A percentile compares a stretch with the other conserved stretches of the same genome.
Evolutionary conservation across 2,329 filamentous ascomycete genomes (phyloP).

Genomic region (Aspergillus neotritici): DNA sequence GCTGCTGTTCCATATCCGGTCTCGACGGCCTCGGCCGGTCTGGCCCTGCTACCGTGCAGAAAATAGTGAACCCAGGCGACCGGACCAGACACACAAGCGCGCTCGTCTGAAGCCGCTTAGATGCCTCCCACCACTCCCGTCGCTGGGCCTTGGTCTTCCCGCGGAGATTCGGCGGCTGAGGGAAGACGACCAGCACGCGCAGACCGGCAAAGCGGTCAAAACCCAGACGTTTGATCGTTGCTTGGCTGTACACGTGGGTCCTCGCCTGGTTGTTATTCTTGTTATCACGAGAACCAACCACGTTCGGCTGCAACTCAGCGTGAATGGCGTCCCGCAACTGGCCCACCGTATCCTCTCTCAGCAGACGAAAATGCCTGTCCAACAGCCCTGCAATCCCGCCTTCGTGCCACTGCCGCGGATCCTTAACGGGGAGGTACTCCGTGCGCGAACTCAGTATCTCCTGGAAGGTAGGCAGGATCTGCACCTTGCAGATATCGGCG

Average conservation of each 20-base stretch:
- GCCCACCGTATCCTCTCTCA: slow-evolving; percentile 33
- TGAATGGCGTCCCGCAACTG: slow-evolving; percentile 29
- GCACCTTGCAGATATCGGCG: slow-evolving; percentile 27
- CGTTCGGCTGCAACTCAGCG: not conserved
- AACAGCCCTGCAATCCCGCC: slow-evolving; percentile 23
- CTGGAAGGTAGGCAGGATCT: slow-evolving; percentile 32
- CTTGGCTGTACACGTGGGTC: slow-evolving; percentile 10
- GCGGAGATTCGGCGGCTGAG: slow-evolving; percentile 18
- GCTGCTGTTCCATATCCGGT: slow-evolving; percentile 2
- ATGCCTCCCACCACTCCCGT: slow-evolving; percentile 26
- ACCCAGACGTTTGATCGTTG: slow-evolving; percentile 5
- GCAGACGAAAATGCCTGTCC: slow-evolving; percentile 34
- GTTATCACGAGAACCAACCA: too few relatives aligned
- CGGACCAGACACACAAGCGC: slow-evolving; percentile 26
- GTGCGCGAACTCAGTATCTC: slow-evolving; percentile 27
- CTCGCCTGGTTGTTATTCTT: slow-evolving; percentile 6
- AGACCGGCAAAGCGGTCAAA: slow-evolving; percentile 16
- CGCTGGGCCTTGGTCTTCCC: slow-evolving; percentile 6
- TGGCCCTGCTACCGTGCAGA: slow-evolving; percentile 21
- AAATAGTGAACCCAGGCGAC: slow-evolving; percentile 15
- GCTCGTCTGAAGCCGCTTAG: slow-evolving; percentile 24
- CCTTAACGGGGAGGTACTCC: slow-evolving; percentile 31
- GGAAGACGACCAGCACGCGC: slow-evolving; percentile 19
- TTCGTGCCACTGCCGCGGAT: slow-evolving; percentile 25
- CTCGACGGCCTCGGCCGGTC: slow-evolving; percentile 7